A percentile compares a stretch with the other conserved stretches of the same genome.
These are phyloP conservation scores for Termitomyces sp. DNA, from an alignment of 768 basidiomycete species.

Conservation along the genomic window DNA sequence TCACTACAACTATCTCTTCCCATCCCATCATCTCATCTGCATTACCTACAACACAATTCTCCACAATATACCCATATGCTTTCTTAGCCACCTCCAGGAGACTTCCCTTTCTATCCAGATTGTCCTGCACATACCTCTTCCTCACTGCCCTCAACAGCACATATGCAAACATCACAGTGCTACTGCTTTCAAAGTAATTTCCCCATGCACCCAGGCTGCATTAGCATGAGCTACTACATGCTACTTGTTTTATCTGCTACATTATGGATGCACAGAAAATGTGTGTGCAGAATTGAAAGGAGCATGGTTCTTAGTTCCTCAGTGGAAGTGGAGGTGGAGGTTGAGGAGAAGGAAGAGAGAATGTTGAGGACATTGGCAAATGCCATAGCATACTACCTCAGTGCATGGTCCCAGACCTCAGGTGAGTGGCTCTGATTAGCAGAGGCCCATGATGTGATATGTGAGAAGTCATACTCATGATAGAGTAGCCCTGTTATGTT, in stretches of 20 bases:
- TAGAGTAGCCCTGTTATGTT: conserved; percentile 40
- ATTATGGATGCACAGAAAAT: conserved; percentile 29
- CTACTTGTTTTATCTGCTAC: conserved; percentile 34
- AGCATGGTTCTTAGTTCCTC: conserved; percentile 16
- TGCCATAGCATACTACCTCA: conserved; percentile 46
- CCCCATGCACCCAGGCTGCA: conserved; percentile 35
- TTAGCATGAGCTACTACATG: conserved; percentile 49
- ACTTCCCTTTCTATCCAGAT: conserved; percentile 27
- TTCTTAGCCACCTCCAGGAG: conserved; percentile 31
- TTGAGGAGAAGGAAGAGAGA: conserved; percentile 29
- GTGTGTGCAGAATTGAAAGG: conserved; percentile 26
- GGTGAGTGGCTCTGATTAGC: conserved; percentile 41
- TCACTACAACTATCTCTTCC: conserved; percentile 37
- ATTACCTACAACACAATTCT: conserved; percentile 36
- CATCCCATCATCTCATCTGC: conserved; percentile 40
- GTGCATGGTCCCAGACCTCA: conserved; percentile 43
- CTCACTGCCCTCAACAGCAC: conserved; percentile 40
- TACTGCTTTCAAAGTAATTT: conserved; percentile 51
- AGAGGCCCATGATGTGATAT: conserved; percentile 38
- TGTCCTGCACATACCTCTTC: conserved; percentile 29
- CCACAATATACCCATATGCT: conserved; percentile 36
- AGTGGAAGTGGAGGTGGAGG: conserved; percentile 1
- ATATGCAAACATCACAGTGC: conserved; percentile 42
- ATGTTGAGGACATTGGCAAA: conserved; percentile 40
- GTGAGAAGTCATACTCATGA: conserved; percentile 45